These are phyloP conservation scores for Schizonepeta tenuifolia DNA, from an alignment of 257 asterid species.

Conservation along the genomic window DNA sequence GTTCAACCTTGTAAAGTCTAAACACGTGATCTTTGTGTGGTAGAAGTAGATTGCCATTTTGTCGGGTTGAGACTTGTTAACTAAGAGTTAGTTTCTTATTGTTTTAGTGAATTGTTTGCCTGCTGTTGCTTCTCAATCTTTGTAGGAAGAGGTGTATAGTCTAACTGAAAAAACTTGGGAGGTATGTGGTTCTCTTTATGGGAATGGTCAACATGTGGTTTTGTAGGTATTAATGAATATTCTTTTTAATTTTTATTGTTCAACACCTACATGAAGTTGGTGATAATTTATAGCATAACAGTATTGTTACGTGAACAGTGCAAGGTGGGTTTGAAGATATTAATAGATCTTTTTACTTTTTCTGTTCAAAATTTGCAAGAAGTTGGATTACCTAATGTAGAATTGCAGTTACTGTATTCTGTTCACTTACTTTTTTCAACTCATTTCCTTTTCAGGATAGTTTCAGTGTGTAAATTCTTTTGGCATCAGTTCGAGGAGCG, in stretches of 20 bases:
- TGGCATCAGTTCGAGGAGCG: constrained; percentile 19
- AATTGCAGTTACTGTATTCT: constrained; percentile 4
- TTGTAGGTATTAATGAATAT: constrained; percentile 6
- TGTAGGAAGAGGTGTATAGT: constrained; percentile 5
- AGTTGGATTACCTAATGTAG: constrained; percentile 22
- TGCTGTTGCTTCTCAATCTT: background rate
- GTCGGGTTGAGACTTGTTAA: constrained; percentile 16
- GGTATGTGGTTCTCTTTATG: constrained; percentile 7
- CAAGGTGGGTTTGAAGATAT: background rate
- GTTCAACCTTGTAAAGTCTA: background rate
- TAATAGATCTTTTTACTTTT: constrained; percentile 3
- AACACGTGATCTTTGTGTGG: background rate
- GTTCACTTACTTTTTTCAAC: background rate
- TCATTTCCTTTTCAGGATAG: constrained; percentile 29
- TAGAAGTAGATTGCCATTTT: background rate
- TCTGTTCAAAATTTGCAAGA: constrained; percentile 7
- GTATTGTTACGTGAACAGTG: background rate
- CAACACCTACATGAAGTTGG: background rate
- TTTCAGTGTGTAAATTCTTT: constrained; percentile 3
- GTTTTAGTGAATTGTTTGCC: background rate
- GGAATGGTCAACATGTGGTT: too few relatives aligned
- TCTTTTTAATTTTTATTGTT: background rate
- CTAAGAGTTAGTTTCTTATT: background rate
- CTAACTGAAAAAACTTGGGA: background rate
- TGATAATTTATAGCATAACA: constrained; percentile 3